Evolutionary conservation across 441 rosid genomes (phyloP), one percentile per base, ranked within the genome.

Genomic region (Syzygium syzygioides): DNA sequence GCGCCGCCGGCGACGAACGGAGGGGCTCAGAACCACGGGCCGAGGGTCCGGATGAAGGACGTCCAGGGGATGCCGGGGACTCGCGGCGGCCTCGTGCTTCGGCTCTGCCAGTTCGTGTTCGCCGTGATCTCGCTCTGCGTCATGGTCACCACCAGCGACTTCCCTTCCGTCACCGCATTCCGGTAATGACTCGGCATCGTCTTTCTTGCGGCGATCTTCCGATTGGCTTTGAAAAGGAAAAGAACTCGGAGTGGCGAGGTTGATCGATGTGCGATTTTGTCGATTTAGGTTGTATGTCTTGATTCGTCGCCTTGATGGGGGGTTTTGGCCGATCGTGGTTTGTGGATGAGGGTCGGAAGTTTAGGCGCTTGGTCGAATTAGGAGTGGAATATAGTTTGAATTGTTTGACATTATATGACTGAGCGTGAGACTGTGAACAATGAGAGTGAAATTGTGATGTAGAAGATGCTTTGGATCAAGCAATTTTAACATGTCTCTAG

Each of bases 11-110:
- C 91, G 88, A 93, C 94, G 10, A 94, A 94, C 19, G 94, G 85
- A n/a, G 96, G 92, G 34, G 93, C 91, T 3, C 92, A 66, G 60
- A 92, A 91, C 86, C 18, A 54, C 23, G 90, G 52, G 54, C 96
- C 95, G 8, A 92, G 94, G 79, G 92, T 92, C 87, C 94, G 97
- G 93, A 95, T 97, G 99, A 95, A 93, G 90, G 96, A 95, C 89
- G 87, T 95, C 26, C 98, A 96, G 71, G 98, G 98, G 55, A 95
- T 95, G 98, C 96, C 98, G 9, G 99, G 99, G 85, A 97, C 98
- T 15, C 89, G 89, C 71, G 99, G 97, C 14, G 96, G 98, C 60
- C 95, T 96, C 30, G 66, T 91, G 86, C 94, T 96, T 86, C 97
- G 98, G 28, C 92, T 95, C 92, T 88, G 68, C 56, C 98, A 95